These are phyloP conservation scores for Tephrocybe rancida DNA, from an alignment of 768 basidiomycete genomes.

Conservation along the genomic window DNA sequence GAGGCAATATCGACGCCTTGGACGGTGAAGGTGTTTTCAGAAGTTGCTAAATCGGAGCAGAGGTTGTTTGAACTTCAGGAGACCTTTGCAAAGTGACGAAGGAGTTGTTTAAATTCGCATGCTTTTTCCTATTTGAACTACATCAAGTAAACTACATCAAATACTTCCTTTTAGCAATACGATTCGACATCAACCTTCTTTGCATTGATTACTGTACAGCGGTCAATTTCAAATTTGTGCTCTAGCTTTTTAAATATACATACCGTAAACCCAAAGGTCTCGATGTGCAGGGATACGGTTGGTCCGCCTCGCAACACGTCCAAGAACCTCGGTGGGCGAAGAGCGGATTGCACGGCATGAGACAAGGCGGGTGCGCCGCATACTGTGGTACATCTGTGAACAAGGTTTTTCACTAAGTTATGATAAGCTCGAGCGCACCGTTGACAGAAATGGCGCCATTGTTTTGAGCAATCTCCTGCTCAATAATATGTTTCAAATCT, in stretches of 20 bases:
- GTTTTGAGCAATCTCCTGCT: conserved; percentile 34
- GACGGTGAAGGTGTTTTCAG: conserved; percentile 7
- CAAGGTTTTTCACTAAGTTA: not conserved
- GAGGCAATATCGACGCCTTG: conserved; percentile 12
- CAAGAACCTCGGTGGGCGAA: conserved; percentile 37
- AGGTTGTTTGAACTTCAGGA: conserved; percentile 16
- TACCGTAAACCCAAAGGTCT: conserved; percentile 40
- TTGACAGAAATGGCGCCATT: conserved; percentile 47
- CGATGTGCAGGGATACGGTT: conserved; percentile 46
- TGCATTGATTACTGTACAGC: too few relatives aligned
- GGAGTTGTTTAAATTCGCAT: too few relatives aligned
- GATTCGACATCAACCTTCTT: too few relatives aligned
- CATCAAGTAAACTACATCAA: too few relatives aligned
- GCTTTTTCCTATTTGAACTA: too few relatives aligned
- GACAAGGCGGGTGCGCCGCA: conserved; percentile 49
- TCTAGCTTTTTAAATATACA: not conserved
- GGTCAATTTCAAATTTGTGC: too few relatives aligned
- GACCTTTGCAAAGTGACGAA: conserved; percentile 7
- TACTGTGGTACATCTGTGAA: conserved; percentile 30
- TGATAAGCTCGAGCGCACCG: conserved; percentile 33
- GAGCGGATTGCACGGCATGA: conserved; percentile 36
- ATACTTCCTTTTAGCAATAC: too few relatives aligned
- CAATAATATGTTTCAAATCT: conserved; percentile 37
- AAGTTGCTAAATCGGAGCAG: not conserved
- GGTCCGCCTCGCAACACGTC: conserved; percentile 47